Percentiles rank a stretch among this genome's conserved stretches.
These are phyloP conservation scores for Didymosphaeria variabile DNA, from an alignment of 2,329 filamentous ascomycete genomes.

Conservation along the genomic window DNA sequence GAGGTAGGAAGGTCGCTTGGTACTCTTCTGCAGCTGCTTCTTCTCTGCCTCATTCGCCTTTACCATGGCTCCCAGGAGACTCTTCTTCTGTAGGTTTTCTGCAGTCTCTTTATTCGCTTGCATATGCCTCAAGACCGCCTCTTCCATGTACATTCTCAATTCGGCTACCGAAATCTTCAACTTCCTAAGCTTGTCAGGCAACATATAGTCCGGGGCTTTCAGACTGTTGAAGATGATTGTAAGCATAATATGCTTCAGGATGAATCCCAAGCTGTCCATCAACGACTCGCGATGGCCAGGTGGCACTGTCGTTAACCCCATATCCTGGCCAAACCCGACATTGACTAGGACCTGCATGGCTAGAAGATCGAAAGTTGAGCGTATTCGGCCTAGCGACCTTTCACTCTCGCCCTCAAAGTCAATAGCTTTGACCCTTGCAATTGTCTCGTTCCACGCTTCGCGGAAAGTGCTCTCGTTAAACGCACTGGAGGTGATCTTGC, in stretches of 20 bases:
- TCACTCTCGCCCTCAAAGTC: conserved; percentile 15
- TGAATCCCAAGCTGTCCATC: conserved; percentile 28
- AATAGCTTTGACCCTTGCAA: conserved; percentile 12
- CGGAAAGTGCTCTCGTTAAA: conserved; percentile 29
- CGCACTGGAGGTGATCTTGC: conserved; percentile 27
- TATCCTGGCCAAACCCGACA: conserved; percentile 28
- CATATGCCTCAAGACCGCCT: conserved; percentile 25
- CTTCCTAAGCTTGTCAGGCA: conserved; percentile 20
- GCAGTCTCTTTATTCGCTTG: conserved; percentile 18
- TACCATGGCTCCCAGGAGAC: conserved; percentile 31
- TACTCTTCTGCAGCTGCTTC: conserved; percentile 12
- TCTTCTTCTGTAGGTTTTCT: conserved; percentile 22
- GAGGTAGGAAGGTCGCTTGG: conserved; percentile 18
- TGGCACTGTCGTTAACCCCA: conserved; percentile 13
- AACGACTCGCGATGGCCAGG: conserved; percentile 25
- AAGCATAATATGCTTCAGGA: conserved; percentile 26
- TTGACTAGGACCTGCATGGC: conserved; percentile 28
- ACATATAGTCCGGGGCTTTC: conserved; percentile 24
- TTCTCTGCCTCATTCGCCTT: conserved; percentile 30
- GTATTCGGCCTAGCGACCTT: conserved; percentile 11
- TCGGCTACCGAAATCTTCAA: conserved; percentile 25
- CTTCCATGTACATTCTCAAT: conserved; percentile 30
- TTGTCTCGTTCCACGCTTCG: conserved; percentile 27
- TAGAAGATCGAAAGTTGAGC: conserved; percentile 24
- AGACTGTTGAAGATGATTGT: conserved; percentile 25